These are phyloP conservation scores for Xylariaceae sp. DNA, from an alignment of 2,329 filamentous ascomycete species.

Conservation along the genomic window DNA sequence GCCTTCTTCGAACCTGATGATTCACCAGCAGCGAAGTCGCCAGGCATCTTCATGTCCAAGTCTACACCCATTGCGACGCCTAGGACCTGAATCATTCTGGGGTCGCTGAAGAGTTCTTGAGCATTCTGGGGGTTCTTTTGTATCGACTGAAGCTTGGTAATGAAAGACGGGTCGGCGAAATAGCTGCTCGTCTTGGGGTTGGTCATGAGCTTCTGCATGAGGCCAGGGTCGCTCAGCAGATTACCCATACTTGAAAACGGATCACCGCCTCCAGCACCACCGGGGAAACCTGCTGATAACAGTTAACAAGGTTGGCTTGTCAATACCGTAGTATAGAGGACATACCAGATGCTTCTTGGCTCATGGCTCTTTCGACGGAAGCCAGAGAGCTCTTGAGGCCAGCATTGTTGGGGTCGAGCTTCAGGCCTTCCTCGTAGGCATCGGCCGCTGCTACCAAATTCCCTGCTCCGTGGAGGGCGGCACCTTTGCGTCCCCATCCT, in stretches of 20 bases:
- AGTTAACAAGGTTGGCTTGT: conserved; percentile 5
- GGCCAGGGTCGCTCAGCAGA: conserved; percentile 90
- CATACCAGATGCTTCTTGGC: conserved; percentile 55
- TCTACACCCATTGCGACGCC: conserved; percentile 91
- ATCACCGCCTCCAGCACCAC: conserved; percentile 51
- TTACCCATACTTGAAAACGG: conserved; percentile 72
- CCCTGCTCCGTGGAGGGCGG: conserved; percentile 80
- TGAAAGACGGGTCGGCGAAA: conserved; percentile 80
- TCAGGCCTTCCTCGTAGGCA: conserved; percentile 90
- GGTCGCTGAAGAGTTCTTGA: conserved; percentile 78
- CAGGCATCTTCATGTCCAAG: conserved; percentile 59
- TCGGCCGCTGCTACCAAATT: conserved; percentile 81
- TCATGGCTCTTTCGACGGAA: conserved; percentile 81
- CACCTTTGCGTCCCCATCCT: conserved; percentile 89
- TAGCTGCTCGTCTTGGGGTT: conserved; percentile 89
- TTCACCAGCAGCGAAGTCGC: conserved; percentile 30
- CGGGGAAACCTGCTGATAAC: conserved; percentile 26
- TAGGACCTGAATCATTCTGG: conserved; percentile 88
- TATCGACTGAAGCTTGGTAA: conserved; percentile 79
- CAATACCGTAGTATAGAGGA: background rate
- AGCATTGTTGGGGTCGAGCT: conserved; percentile 85
- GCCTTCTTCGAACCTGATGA: conserved; percentile 37
- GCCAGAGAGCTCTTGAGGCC: conserved; percentile 86
- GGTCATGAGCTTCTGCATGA: conserved; percentile 81
- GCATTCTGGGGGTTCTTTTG: conserved; percentile 75